phyloP scores from a whole-genome alignment of 495 filamentous ascomycete species.

The Penicillium soppii region DNA sequence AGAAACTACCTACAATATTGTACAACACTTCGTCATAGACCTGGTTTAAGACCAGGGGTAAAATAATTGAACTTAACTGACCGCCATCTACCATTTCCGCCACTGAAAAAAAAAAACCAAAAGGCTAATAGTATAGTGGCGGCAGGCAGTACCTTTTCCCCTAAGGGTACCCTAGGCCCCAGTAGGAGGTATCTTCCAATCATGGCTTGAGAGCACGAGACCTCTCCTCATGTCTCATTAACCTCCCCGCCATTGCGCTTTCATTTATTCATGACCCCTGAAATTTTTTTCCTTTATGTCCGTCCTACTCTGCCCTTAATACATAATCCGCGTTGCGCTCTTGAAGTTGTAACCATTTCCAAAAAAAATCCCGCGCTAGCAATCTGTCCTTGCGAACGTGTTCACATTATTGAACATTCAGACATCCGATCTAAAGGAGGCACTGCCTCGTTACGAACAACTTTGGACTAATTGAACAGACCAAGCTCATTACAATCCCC shows the following conservation, averaged over 20 bases:
- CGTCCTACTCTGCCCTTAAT: not conserved
- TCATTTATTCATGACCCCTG: not conserved
- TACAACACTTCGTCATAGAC: too few species aligned
- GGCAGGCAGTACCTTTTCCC: not conserved
- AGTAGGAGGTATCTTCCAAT: slow-evolving; percentile 28
- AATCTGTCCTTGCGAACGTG: not conserved
- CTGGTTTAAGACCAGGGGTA: too few species aligned
- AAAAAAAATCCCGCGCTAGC: not conserved
- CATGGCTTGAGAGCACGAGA: slow-evolving; percentile 41
- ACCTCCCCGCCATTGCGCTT: slow-evolving; percentile 8
- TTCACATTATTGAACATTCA: not conserved
- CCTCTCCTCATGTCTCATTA: slow-evolving; percentile 22
- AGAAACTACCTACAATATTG: too few species aligned
- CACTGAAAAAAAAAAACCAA: not conserved
- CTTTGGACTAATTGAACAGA: not conserved
- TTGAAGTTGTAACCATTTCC: not conserved
- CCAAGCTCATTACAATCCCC: not conserved
- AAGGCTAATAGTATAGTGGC: not conserved
- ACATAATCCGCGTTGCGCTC: not conserved
- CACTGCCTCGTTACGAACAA: not conserved
- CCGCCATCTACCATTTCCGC: too few species aligned
- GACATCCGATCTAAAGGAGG: not conserved
- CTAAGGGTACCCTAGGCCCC: slow-evolving; percentile 3
- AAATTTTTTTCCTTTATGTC: slow-evolving; percentile 1
- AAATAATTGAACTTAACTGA: too few species aligned